Evolutionary conservation across 805 yeast genomes (phyloP).

Genomic region (Cyberlindnera mississippiensis): DNA sequence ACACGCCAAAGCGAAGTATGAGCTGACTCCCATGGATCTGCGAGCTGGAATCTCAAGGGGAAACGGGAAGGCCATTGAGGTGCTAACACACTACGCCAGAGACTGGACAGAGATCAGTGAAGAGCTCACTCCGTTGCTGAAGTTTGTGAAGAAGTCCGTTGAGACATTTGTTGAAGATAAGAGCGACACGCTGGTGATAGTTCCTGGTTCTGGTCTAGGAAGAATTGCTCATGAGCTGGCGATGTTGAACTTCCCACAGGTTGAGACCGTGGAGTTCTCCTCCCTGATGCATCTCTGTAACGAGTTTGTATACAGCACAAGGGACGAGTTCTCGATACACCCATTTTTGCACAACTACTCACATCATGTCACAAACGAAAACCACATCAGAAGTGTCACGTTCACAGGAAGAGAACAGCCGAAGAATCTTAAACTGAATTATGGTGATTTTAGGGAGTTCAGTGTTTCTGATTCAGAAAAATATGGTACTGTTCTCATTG

Average conservation of each 20-base stretch:
- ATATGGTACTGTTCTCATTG: constrained; percentile 49
- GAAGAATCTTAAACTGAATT: constrained; percentile 40
- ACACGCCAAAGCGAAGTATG: constrained; percentile 31
- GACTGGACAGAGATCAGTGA: constrained; percentile 63
- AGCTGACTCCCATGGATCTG: constrained; percentile 43
- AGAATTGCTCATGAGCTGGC: constrained; percentile 64
- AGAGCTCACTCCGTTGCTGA: constrained; percentile 51
- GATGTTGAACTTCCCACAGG: constrained; percentile 38
- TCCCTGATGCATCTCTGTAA: constrained; percentile 72
- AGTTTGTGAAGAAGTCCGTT: constrained; percentile 47
- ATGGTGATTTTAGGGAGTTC: constrained; percentile 65
- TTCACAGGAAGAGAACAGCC: constrained; percentile 39
- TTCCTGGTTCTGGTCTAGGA: constrained; percentile 91
- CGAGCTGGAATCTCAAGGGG: constrained; percentile 25
- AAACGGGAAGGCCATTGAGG: constrained; percentile 54
- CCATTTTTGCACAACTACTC: constrained; percentile 69
- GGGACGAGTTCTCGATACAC: constrained; percentile 22
- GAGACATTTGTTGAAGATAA: constrained; percentile 29
- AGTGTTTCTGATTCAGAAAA: constrained; percentile 27
- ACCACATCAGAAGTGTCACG: constrained; percentile 47
- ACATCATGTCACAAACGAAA: constrained; percentile 45
- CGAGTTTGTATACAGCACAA: constrained; percentile 45
- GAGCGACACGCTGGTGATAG: constrained; percentile 47
- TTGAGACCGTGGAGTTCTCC: constrained; percentile 75
- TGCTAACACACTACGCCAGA: constrained; percentile 70